A percentile compares a stretch with the other conserved stretches of the same genome.
These are phyloP conservation scores for Apiosordaria backusii DNA, from an alignment of 495 filamentous ascomycete genomes.

Conservation along the genomic window DNA sequence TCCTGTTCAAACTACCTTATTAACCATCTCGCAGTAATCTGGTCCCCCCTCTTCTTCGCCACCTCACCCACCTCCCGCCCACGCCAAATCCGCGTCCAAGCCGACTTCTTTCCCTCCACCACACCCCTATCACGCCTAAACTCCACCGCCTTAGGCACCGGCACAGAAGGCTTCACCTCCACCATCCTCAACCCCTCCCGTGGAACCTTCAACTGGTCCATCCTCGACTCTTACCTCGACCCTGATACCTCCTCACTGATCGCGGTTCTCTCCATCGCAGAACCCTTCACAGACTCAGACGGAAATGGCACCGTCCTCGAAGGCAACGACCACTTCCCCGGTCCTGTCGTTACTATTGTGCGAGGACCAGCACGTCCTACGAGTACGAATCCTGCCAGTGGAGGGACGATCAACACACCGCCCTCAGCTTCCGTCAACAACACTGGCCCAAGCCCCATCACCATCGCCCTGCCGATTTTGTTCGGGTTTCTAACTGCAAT, in stretches of 20 bases:
- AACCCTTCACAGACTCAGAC: slow-evolving; percentile 11
- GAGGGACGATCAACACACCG: neutral
- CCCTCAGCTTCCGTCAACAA: neutral
- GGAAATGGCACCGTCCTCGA: slow-evolving; percentile 19
- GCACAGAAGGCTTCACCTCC: slow-evolving; percentile 22
- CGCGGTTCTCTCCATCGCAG: slow-evolving; percentile 20
- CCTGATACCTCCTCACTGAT: neutral
- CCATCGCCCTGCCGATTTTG: slow-evolving; percentile 21
- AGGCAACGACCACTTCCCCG: slow-evolving; percentile 14
- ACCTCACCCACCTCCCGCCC: slow-evolving; percentile 6
- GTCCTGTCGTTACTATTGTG: slow-evolving; percentile 16
- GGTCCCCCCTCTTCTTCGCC: slow-evolving; percentile 5
- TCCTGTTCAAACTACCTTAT: neutral
- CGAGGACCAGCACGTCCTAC: neutral
- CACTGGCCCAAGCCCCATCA: slow-evolving; percentile 16
- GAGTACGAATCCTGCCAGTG: neutral
- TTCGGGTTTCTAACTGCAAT: slow-evolving; percentile 19
- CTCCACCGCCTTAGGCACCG: neutral
- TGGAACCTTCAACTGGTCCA: slow-evolving; percentile 22
- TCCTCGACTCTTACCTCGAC: slow-evolving; percentile 18
- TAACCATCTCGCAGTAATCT: slow-evolving; percentile 3
- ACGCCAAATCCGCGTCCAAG: slow-evolving; percentile 19
- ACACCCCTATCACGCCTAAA: neutral
- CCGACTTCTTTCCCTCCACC: slow-evolving; percentile 13
- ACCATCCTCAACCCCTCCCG: slow-evolving; percentile 12